Conservation (phyloP, 306 rosid genomes). For the Fragaria ananassa region DNA sequence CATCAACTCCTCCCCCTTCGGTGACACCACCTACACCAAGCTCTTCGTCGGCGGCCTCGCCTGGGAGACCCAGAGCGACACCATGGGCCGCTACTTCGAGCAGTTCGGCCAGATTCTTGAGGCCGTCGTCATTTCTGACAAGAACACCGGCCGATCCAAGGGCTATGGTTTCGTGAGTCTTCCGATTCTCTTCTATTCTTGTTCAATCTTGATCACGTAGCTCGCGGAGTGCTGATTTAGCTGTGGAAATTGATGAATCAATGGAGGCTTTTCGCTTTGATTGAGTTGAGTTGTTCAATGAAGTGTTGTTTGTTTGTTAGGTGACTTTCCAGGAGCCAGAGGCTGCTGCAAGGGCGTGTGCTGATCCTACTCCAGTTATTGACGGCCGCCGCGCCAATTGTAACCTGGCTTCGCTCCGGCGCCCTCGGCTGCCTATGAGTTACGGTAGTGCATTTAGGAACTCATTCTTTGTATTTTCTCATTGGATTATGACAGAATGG, state of each 20-base stretch:
- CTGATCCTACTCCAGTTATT: slow-evolving; percentile 78
- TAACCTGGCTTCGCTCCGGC: slow-evolving; percentile 89
- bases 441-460: slow-evolving; percentile 31
- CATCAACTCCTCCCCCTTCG: slow-evolving; percentile 51
- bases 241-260: background rate
- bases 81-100: slow-evolving; percentile 80
- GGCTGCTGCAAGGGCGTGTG: slow-evolving; percentile 92
- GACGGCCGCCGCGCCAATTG: slow-evolving; percentile 97
- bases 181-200: slow-evolving; percentile 12
- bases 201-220: slow-evolving; percentile 14
- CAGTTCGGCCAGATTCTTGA: slow-evolving; percentile 90
- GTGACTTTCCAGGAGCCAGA: slow-evolving; percentile 96
- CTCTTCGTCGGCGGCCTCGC: slow-evolving; percentile 97
- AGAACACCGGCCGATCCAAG: slow-evolving; percentile 92
- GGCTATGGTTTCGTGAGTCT: slow-evolving; percentile 98
- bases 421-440: slow-evolving; percentile 46
- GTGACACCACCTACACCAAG: slow-evolving; percentile 91
- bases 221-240: background rate
- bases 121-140: slow-evolving; percentile 90
- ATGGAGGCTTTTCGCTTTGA: too few relatives aligned
- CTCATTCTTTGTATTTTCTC: background rate
- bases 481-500: too few relatives aligned
- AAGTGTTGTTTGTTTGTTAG: slow-evolving; percentile 72
- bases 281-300: slow-evolving; percentile 24
- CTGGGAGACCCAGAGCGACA: slow-evolving; percentile 94